phyloP scores from a whole-genome alignment of 352 stramenopile species.

The Globisporangium lucens region DNA sequence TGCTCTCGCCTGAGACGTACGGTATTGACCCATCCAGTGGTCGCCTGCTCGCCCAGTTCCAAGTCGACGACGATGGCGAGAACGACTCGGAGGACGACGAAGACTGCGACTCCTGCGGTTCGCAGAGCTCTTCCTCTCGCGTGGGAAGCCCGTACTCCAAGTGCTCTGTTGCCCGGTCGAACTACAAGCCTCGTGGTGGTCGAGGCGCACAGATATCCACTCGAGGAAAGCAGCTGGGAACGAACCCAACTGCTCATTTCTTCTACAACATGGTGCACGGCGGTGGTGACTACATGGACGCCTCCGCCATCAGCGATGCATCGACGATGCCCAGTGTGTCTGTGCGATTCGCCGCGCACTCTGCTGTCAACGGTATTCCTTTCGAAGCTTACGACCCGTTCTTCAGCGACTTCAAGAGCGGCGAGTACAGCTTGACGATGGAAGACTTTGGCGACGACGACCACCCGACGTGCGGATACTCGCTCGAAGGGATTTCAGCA shows the following conservation, averaged over 20 bases:
- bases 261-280: constrained; percentile 18
- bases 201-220: constrained; percentile 1
- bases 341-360: constrained; percentile 36
- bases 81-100: constrained; percentile 12
- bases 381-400: constrained; percentile 44
- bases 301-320: background rate
- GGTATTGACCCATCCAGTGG: constrained; percentile 18
- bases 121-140: constrained; percentile 12
- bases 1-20: constrained; percentile 66
- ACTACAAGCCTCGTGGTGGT: constrained; percentile 4
- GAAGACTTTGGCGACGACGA: constrained; percentile 50
- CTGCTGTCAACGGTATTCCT: constrained; percentile 3
- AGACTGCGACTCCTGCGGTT: constrained; percentile 15
- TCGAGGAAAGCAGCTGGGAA: constrained; percentile 1
- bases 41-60: constrained; percentile 12
- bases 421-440: constrained; percentile 40
- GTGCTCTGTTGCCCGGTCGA: background rate
- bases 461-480: constrained; percentile 42
- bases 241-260: constrained; percentile 2
- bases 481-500: constrained; percentile 38
- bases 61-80: constrained; percentile 12
- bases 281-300: constrained; percentile 6
- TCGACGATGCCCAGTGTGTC: constrained; percentile 15
- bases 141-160: constrained; percentile 11
- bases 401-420: constrained; percentile 41